phyloP scores from a whole-genome alignment of 805 yeast species.

The Tetrapisispora phaffii region DNA sequence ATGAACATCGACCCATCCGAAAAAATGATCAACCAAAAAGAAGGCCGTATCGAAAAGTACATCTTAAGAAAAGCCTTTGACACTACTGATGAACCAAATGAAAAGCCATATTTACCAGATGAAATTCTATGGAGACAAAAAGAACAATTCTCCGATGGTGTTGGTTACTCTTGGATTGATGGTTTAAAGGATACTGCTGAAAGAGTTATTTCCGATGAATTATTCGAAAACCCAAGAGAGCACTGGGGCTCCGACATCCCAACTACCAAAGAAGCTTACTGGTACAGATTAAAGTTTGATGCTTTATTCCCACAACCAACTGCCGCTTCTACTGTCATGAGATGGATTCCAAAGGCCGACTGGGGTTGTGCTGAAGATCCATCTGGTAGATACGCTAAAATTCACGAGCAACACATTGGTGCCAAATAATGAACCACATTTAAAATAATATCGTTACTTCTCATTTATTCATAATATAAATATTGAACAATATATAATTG shows the following conservation, averaged over 20 bases:
- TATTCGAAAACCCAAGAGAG: slow-evolving; percentile 80
- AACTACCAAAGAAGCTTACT: slow-evolving; percentile 96
- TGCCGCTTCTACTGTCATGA: slow-evolving; percentile 93
- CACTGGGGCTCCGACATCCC: slow-evolving; percentile 96
- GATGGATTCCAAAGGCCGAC: slow-evolving; percentile 99
- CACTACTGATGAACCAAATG: slow-evolving; percentile 70
- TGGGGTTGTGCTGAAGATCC: slow-evolving; percentile 99
- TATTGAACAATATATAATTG: not conserved
- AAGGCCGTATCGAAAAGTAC: slow-evolving; percentile 87
- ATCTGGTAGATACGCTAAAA: slow-evolving; percentile 90
- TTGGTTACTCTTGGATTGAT: slow-evolving; percentile 99
- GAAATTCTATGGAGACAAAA: slow-evolving; percentile 99
- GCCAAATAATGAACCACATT: slow-evolving; percentile 1
- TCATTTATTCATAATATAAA: not conserved
- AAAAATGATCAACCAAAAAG: slow-evolving; percentile 64
- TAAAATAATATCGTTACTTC: not conserved
- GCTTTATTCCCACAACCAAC: slow-evolving; percentile 83
- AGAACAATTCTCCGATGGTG: slow-evolving; percentile 99
- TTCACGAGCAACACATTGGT: slow-evolving; percentile 62
- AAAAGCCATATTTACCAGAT: slow-evolving; percentile 82
- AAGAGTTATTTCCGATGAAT: slow-evolving; percentile 75
- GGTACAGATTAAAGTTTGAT: slow-evolving; percentile 96
- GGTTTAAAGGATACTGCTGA: slow-evolving; percentile 94
- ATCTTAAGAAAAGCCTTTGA: slow-evolving; percentile 95
- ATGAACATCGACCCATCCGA: slow-evolving; percentile 94